Evolutionary conservation across 140 eudicot genomes (phyloP).

Genomic region (Erigeron philadelphicus): DNA sequence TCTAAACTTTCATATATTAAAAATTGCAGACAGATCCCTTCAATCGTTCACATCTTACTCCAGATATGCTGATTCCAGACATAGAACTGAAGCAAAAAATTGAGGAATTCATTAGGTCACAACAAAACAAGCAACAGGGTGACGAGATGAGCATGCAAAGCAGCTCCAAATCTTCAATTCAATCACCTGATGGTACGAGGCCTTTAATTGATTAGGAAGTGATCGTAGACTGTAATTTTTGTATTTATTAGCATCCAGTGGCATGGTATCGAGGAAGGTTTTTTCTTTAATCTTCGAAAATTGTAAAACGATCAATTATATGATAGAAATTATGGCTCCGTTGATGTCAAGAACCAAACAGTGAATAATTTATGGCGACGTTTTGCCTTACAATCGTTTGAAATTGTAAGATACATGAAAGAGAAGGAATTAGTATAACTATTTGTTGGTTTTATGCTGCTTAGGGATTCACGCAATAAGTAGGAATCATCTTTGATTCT

Average conservation of each 20-base stretch:
- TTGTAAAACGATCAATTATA: slow-evolving; percentile 17
- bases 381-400: background rate
- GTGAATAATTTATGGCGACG: background rate
- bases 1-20: background rate
- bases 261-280: slow-evolving; percentile 5
- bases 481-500: background rate
- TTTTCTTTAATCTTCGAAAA: background rate
- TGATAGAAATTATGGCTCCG: slow-evolving; percentile 12
- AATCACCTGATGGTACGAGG: slow-evolving; percentile 42
- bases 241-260: slow-evolving; percentile 23
- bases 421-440: too few relatives aligned
- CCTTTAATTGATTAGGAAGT: slow-evolving; percentile 50
- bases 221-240: slow-evolving; percentile 22
- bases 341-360: slow-evolving; percentile 6
- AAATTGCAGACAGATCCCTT: slow-evolving; percentile 83
- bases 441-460: background rate
- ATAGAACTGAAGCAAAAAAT: slow-evolving; percentile 70
- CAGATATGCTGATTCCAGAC: slow-evolving; percentile 90
- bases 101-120: slow-evolving; percentile 68
- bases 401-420: background rate
- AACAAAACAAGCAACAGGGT: slow-evolving; percentile 41
- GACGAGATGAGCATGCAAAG: slow-evolving; percentile 40
- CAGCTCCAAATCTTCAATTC: slow-evolving; percentile 51
- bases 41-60: slow-evolving; percentile 88
- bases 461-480: background rate